Percentiles rank a stretch among this genome's conserved stretches.
These are phyloP conservation scores for Oxytropis ochrocephala DNA, from an alignment of 306 rosid genomes.

Conservation along the genomic window DNA sequence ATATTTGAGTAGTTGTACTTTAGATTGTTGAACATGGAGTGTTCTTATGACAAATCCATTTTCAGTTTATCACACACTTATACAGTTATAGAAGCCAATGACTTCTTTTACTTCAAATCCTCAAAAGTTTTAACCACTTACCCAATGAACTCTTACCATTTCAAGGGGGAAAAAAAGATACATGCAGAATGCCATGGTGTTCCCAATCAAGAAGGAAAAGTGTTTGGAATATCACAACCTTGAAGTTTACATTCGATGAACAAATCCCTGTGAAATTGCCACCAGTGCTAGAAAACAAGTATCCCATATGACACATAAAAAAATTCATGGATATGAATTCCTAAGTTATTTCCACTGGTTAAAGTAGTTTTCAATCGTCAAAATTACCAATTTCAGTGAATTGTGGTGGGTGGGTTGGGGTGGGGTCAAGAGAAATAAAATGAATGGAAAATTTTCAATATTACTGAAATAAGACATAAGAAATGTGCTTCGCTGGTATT, in stretches of 20 bases:
- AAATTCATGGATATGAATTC: not conserved
- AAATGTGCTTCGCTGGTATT: not conserved
- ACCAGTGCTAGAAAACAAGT: not conserved
- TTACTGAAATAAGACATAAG: slow-evolving; percentile 4
- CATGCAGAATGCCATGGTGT: not conserved
- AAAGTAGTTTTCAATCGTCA: not conserved
- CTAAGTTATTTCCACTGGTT: not conserved
- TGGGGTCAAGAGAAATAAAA: not conserved
- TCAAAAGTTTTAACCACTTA: not conserved
- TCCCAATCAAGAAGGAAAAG: not conserved
- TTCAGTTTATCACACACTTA: not conserved
- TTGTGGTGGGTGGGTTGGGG: no score
- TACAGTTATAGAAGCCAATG: not conserved
- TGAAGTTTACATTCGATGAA: not conserved
- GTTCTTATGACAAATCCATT: not conserved
- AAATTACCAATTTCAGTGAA: not conserved
- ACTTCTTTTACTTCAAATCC: not conserved
- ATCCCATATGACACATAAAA: not conserved
- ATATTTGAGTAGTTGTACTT: not conserved
- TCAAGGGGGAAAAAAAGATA: not conserved
- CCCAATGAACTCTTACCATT: not conserved
- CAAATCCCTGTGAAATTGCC: not conserved
- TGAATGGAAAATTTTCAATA: not conserved
- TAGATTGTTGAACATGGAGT: not conserved
- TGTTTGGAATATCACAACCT: not conserved